Conservation (phyloP, 768 basidiomycete species). For the Boletus bicolor region DNA sequence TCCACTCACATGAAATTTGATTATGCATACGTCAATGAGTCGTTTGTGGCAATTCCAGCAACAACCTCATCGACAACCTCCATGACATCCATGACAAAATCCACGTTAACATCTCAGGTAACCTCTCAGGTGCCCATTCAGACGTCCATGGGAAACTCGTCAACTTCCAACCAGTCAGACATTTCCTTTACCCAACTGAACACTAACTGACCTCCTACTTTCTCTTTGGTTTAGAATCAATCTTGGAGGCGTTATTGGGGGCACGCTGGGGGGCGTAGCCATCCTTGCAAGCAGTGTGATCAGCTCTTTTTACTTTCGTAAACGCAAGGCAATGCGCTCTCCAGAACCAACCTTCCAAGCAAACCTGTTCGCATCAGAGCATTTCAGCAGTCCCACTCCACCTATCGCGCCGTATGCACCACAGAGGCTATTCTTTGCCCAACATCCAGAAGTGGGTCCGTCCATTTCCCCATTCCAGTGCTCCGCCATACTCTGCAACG, state of each 20-base stretch:
- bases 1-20: constrained; percentile 28
- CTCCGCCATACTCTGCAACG: constrained; percentile 15
- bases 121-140: constrained; percentile 2
- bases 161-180: constrained; percentile 7
- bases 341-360: not conserved
- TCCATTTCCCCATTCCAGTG: constrained; percentile 5
- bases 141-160: not conserved
- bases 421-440: not conserved
- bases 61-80: constrained; percentile 1
- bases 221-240: constrained; percentile 4
- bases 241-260: constrained; percentile 14
- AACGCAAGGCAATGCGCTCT: not conserved
- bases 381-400: not conserved
- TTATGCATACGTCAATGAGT: constrained; percentile 25
- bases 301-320: constrained; percentile 8
- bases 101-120: not conserved
- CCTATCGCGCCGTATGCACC: not conserved
- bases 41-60: constrained; percentile 10
- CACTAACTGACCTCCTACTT: not conserved
- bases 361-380: constrained; percentile 3
- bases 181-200: not conserved
- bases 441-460: not conserved
- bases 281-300: not conserved
- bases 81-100: not conserved
- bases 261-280: constrained; percentile 10